Evolutionary conservation across 2,329 filamentous ascomycete genomes (phyloP).

Genomic region (Didymella exigua): DNA sequence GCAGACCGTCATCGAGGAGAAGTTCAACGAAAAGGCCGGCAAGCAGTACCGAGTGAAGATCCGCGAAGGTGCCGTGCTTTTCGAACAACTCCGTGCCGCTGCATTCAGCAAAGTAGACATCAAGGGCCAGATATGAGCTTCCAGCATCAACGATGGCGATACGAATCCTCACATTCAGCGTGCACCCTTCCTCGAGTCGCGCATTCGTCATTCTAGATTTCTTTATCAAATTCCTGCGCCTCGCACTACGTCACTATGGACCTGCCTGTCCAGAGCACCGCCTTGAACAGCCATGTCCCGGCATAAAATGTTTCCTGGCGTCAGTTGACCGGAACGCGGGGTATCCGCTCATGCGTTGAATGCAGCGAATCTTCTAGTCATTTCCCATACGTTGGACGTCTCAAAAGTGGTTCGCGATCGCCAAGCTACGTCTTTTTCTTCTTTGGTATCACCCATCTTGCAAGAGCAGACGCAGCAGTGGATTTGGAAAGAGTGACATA

Average conservation of each 20-base stretch:
- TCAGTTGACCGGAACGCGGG: slow-evolving; percentile 39
- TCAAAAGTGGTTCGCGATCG: slow-evolving; percentile 26
- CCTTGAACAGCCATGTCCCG: slow-evolving; percentile 32
- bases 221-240: slow-evolving; percentile 30
- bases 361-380: slow-evolving; percentile 39
- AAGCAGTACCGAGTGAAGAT: slow-evolving; percentile 56
- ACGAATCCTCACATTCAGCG: slow-evolving; percentile 1
- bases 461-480: slow-evolving; percentile 21
- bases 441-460: slow-evolving; percentile 18
- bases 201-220: slow-evolving; percentile 18
- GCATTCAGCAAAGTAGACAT: slow-evolving; percentile 92
- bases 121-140: slow-evolving; percentile 86
- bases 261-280: slow-evolving; percentile 17
- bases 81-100: slow-evolving; percentile 72
- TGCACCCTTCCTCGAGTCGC: slow-evolving; percentile 16
- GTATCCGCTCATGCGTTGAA: slow-evolving; percentile 40
- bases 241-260: slow-evolving; percentile 29
- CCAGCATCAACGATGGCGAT: slow-evolving; percentile 4
- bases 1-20: slow-evolving; percentile 77
- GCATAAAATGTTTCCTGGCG: slow-evolving; percentile 24
- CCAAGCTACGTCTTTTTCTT: slow-evolving; percentile 15
- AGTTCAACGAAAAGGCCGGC: slow-evolving; percentile 56
- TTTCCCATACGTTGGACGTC: slow-evolving; percentile 36
- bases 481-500: slow-evolving; percentile 17
- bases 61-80: slow-evolving; percentile 66